Evolutionary conservation across 768 basidiomycete genomes (phyloP), one percentile per base, ranked within the genome.

Genomic region (Lanmaoa pseudosensibilis): DNA sequence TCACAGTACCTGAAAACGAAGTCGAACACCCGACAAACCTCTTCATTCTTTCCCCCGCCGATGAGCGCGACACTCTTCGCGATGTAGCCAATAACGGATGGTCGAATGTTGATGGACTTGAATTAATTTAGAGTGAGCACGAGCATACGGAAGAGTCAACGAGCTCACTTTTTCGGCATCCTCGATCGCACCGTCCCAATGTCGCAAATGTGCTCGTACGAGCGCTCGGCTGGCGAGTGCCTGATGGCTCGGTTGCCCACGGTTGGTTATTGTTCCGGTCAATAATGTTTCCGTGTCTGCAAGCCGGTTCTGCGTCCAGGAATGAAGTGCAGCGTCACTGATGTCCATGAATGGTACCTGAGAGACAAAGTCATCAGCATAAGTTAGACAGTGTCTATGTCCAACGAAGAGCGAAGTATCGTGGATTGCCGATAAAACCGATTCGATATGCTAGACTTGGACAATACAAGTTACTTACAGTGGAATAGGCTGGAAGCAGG

Each of bases 101-200:
- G 60, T 1, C 13, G 43, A 3, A 55, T 44, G 2, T 25, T 13
- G 23, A 56, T 47, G 8, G 56, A 58, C 60, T 63, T 32, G 4
- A 11, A 19, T 2, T 18, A 32, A 16, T 6, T 11, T 4, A 30
- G 11, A 2, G 7, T 49, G n/a, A 46, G 18, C 3, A 6, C 2
- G 3, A 9, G 2, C 5, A 43, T 8, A n/a, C n/a, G n/a, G n/a
- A n/a, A n/a, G n/a, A n/a, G n/a, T n/a, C n/a, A n/a, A n/a, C n/a
- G n/a, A n/a, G n/a, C n/a, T 23, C 3, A 64, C 63, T 40, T 50
- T 8, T 18, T 58, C 19, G 0, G 60, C 62, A 19, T 63, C 53
- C 0, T 3, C 3, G 8, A 55, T 37, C 0, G 61, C 61, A 12
- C 1, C 25, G 6, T 52, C 47, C 61, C 56, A 58, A 2, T 40